These are phyloP conservation scores for Populus nigra DNA, from an alignment of 345 rosid species.

Conservation along the genomic window DNA sequence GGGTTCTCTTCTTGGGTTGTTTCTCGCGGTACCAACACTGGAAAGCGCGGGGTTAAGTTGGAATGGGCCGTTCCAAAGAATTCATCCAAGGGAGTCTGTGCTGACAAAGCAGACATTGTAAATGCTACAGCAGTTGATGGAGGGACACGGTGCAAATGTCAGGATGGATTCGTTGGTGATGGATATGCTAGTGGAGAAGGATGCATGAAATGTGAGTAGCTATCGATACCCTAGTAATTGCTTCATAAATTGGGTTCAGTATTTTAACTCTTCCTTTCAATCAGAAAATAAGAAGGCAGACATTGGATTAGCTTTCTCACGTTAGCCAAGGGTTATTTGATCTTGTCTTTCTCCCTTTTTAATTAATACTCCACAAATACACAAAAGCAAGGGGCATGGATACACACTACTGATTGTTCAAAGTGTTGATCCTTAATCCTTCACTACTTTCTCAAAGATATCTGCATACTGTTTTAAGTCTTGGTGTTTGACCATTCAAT, in stretches of 20 bases:
- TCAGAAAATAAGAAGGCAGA: not conserved
- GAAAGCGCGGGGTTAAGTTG: slow-evolving; percentile 71
- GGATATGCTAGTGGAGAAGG: slow-evolving; percentile 64
- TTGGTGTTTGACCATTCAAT: too few species aligned
- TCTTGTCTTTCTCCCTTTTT: too few species aligned
- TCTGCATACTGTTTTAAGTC: too few species aligned
- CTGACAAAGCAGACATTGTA: slow-evolving; percentile 39
- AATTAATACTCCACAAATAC: too few species aligned
- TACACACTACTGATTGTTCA: too few species aligned
- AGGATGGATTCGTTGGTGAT: slow-evolving; percentile 69
- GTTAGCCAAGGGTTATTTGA: too few species aligned
- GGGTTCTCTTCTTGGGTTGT: slow-evolving; percentile 80
- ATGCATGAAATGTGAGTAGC: slow-evolving; percentile 63
- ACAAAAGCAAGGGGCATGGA: too few species aligned
- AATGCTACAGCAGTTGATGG: slow-evolving; percentile 61
- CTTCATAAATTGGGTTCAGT: not conserved
- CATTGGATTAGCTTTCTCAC: too few species aligned
- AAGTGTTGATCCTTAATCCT: too few species aligned
- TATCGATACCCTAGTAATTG: not conserved
- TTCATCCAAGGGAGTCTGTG: slow-evolving; percentile 41
- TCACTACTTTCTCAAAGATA: too few species aligned
- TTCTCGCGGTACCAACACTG: slow-evolving; percentile 47
- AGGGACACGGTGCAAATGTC: slow-evolving; percentile 65
- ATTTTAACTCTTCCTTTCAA: not conserved
- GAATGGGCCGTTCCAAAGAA: slow-evolving; percentile 80